A percentile compares a stretch with the other conserved stretches of the same genome.
phyloP scores from a whole-genome alignment of 2,329 filamentous ascomycete species.

The Delphinella strobiligena region DNA sequence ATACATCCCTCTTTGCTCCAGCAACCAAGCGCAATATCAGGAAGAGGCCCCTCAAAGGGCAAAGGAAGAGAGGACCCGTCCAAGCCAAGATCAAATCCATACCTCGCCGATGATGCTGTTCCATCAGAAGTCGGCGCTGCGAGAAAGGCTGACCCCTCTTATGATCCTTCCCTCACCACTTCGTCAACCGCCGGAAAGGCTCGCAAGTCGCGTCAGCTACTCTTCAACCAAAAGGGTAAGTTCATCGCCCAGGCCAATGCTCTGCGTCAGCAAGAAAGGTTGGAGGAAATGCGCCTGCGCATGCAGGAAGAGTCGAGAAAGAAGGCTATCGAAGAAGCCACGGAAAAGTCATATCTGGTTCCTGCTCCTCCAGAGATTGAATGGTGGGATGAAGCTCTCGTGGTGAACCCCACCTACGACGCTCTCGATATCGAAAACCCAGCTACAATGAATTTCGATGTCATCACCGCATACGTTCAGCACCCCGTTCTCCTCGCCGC shows the following conservation, averaged over 20 bases:
- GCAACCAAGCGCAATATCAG: constrained; percentile 24
- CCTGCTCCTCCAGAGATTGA: constrained; percentile 78
- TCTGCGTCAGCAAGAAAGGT: constrained; percentile 69
- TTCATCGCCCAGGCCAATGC: constrained; percentile 92
- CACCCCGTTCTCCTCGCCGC: constrained; percentile 86
- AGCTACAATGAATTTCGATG: constrained; percentile 24
- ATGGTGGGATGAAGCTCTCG: constrained; percentile 92
- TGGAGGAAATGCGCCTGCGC: constrained; percentile 89
- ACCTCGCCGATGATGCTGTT: constrained; percentile 22
- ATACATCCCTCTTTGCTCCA: constrained; percentile 60
- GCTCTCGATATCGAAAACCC: constrained; percentile 48
- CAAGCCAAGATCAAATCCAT: constrained; percentile 30
- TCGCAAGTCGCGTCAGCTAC: constrained; percentile 61
- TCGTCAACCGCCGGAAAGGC: constrained; percentile 31
- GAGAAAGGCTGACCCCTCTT: constrained; percentile 65
- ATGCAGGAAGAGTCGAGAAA: constrained; percentile 81
- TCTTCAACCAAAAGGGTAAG: constrained; percentile 94
- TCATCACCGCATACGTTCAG: constrained; percentile 84
- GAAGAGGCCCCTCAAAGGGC: constrained; percentile 19
- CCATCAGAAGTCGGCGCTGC: constrained; percentile 24
- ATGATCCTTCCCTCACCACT: constrained; percentile 45
- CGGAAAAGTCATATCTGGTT: constrained; percentile 80
- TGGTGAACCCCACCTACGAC: constrained; percentile 60
- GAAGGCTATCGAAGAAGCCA: constrained; percentile 87
- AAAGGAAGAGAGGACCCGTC: constrained; percentile 33